phyloP scores from a whole-genome alignment of 1,139 yeast genomes.

The Zhuliangozyma blackwelliae region DNA sequence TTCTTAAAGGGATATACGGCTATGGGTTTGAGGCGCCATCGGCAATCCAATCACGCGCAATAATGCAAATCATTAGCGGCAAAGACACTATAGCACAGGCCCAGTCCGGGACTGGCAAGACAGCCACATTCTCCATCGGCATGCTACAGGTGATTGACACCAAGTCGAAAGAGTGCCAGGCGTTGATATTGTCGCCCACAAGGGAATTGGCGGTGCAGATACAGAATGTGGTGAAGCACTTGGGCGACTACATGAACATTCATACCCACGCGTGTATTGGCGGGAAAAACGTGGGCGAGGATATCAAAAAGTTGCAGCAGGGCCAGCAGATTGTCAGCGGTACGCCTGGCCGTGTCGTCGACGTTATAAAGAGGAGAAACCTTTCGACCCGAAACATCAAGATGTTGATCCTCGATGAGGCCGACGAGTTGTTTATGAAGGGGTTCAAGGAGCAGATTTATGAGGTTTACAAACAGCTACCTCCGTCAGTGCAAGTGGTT shows the following conservation, averaged over 20 bases:
- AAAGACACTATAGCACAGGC: conserved; percentile 96
- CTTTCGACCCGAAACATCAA: conserved; percentile 68
- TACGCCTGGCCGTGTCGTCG: conserved; percentile 92
- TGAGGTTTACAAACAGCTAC: conserved; percentile 78
- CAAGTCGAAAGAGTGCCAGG: conserved; percentile 66
- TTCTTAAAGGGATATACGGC: conserved; percentile 72
- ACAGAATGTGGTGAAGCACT: conserved; percentile 73
- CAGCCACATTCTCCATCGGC: conserved; percentile 94
- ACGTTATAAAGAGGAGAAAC: conserved; percentile 75
- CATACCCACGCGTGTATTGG: conserved; percentile 92
- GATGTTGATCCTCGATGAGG: conserved; percentile 87
- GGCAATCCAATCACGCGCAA: conserved; percentile 93
- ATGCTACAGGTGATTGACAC: conserved; percentile 79
- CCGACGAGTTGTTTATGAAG: conserved; percentile 85
- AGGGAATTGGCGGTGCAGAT: conserved; percentile 91
- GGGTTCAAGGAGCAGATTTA: conserved; percentile 93
- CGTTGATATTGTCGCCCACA: conserved; percentile 89
- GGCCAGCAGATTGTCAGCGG: conserved; percentile 96
- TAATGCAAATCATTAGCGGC: conserved; percentile 85
- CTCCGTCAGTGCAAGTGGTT: conserved; percentile 83
- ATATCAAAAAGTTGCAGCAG: conserved; percentile 61
- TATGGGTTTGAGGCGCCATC: conserved; percentile 95
- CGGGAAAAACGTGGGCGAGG: conserved; percentile 82
- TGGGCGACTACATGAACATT: conserved; percentile 83
- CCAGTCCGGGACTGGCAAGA: conserved; percentile 97